Base-by-base conservation (phyloP, 371 early-diverging fungal genomes). In the Mortierella sp. region DNA sequence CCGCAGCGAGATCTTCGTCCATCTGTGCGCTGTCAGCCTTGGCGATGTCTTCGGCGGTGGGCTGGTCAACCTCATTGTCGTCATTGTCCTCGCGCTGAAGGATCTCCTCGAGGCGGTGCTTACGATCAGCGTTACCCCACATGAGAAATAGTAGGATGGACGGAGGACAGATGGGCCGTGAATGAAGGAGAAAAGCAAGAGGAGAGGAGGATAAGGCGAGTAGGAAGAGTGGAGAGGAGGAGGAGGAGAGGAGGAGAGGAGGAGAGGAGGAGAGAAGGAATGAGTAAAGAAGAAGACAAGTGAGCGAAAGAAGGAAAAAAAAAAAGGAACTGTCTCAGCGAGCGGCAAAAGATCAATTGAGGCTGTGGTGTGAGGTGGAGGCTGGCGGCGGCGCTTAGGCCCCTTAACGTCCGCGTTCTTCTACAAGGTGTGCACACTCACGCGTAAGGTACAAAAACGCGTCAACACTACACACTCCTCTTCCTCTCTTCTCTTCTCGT, bases 51-150 rank as follows among this genome's bases (percentile, higher is more conserved):
- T 67, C 73, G 3, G 76, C 63, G 29, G 61, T 70, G 19, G 61
- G 52, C 34, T 66, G 55, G 58, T 72, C 76, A 64, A 50, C 40
- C 45, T 86, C 85, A n/a, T 70, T 77, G 58, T 76, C 76, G 43
- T 61, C 31, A 26, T 76, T 24, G 45, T 86, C 85, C 66, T 86
- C 86, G 10, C 74, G 77, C 65, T 81, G 79, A 68, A 86, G 81
- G 74, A 86, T 86, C 74, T 80, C 86, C 69, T 86, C 86, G 45
- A 86, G 72, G 16, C 84, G 85, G 68, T 86, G 80, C 77, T 86
- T 86, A 47, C 86, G 69, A 66, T 86, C 84, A 37, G 77, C 68
- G 71, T 78, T 72, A 43, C 70, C 79, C 74, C 66, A 66, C 76
- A 78, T 74, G 44, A 34, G 50, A 45, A 22, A 29, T 45, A 47